Evolutionary conservation across 306 rosid genomes (phyloP), one percentile per base, ranked within the genome.

Genomic region (Glycine latifolia): DNA sequence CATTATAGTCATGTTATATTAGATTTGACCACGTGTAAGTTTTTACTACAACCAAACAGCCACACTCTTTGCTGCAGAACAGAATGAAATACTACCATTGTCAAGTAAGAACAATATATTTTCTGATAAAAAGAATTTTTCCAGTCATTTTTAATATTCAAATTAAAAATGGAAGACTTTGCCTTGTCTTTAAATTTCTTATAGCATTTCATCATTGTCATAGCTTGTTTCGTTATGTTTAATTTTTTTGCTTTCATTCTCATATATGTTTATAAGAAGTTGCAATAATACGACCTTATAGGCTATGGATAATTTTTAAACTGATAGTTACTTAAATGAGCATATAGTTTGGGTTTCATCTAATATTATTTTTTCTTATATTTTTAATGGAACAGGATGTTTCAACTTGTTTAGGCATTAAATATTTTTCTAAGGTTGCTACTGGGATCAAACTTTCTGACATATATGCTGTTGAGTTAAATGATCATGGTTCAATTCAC

Each of bases 381-480:
- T 77, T 79, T 79, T 85, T 65, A 49, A 83, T 82, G 86, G 80
- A 77, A 75, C 94, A 93, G 99, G 89, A 88, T 72, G 85, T 83
- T 72, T 86, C 92, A 81, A 71, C 37, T 84, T 92, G 97, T 85
- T 88, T 92, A 75, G 90, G 97, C 72, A 72, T 86, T 77, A 90
- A 86, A 87, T 72, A 41, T 87, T 44, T 54, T 76, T 50, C 93
- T 15, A 86, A 83, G 83, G 83, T 56, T 77, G 87, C 75, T 66
- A 83, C 91, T 3, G 89, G 78, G 89, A 86, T 91, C 78, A 89
- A 87, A 76, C 74, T 91, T 76, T 87, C 93, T 3, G 93, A 95
- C 81, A 82, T 88, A 66, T 95, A 91, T 85, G 90, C 97, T 66
- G 91, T 87, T 79, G 97, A 93, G 87, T 62, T 86, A 53, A 77